Evolutionary conservation across 345 rosid genomes (phyloP), one percentile per base, ranked within the genome.

Genomic region (Ceriops zippeliana): DNA sequence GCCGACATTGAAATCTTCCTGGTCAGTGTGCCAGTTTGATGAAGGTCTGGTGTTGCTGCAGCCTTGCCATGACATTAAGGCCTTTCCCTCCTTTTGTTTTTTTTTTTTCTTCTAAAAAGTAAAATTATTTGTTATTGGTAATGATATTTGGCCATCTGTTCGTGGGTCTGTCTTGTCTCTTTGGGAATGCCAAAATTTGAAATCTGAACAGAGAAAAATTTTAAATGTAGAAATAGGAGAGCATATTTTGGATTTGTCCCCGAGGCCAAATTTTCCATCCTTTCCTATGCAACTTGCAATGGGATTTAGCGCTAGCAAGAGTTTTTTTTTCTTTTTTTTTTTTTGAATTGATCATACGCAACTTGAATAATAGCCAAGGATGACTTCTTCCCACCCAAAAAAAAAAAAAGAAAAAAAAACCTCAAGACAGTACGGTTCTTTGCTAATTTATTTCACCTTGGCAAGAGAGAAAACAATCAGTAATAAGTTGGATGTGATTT

Each of bases 1-100:
- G 53, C 79, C 79, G 81, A 78, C 81, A 77, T 27, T 24, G 52
- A 65, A 81, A 59, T 74, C 56, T 61, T 17, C 10, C 20, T 9
- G 27, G 70, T 65, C 78, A 73, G 68, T 62, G 68, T 62, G 70
- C 52, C 42, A 42, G 21, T 9, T 53, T 37, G 64, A 70, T 37
- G 64, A 70, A 56, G 73, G 69, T 67, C 42, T 46, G 75, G 34
- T 65, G 32, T 9, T 9, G 46, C 11, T 11, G 46, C 13, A 8
- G 4, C 46, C 6, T 52, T 37, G 28, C 66, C 27, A 24, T 16
- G 6, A 26, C 22, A 52, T 5, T 46, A 16, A 5, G 24, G 20
- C 27, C 5, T 22, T 24, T 13, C 15, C n/a, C 30, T 1, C 30
- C 2, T 28, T 3, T 28, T 28, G 30, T 1, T 28, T 28, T 28